These are phyloP conservation scores for Oryza meridionalis DNA, from an alignment of 176 grass and related monocot genomes.

Conservation along the genomic window DNA sequence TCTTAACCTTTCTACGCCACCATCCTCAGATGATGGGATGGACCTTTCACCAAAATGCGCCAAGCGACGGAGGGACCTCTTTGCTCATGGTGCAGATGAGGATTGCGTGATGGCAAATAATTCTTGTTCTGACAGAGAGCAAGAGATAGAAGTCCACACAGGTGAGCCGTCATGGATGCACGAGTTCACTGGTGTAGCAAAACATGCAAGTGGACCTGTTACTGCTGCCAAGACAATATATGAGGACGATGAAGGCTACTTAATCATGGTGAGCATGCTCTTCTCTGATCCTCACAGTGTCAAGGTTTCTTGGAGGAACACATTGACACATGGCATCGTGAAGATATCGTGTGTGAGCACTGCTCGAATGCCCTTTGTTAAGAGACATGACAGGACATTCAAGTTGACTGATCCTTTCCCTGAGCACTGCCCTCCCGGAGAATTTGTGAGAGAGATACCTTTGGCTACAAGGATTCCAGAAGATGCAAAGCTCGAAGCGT, in stretches of 20 bases:
- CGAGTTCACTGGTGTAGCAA: constrained; percentile 66
- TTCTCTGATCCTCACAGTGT: constrained; percentile 60
- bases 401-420: constrained; percentile 62
- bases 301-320: constrained; percentile 78
- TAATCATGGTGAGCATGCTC: constrained; percentile 69
- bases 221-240: constrained; percentile 79
- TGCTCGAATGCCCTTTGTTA: constrained; percentile 52
- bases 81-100: constrained; percentile 50
- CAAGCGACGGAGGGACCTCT: constrained; percentile 70
- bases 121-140: constrained; percentile 63
- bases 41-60: constrained; percentile 56
- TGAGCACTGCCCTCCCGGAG: constrained; percentile 67
- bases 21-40: constrained; percentile 58
- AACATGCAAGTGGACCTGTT: constrained; percentile 65
- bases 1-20: constrained; percentile 65
- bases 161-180: constrained; percentile 67
- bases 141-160: constrained; percentile 61
- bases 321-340: constrained; percentile 62
- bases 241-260: constrained; percentile 70
- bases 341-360: constrained; percentile 80
- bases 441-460: constrained; percentile 79
- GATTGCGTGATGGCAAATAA: constrained; percentile 56
- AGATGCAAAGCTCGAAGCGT: constrained; percentile 70
- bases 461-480: constrained; percentile 73
- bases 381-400: constrained; percentile 69